Base-by-base conservation (phyloP, 257 asterid genomes). In the Jacaranda mimosifolia region DNA sequence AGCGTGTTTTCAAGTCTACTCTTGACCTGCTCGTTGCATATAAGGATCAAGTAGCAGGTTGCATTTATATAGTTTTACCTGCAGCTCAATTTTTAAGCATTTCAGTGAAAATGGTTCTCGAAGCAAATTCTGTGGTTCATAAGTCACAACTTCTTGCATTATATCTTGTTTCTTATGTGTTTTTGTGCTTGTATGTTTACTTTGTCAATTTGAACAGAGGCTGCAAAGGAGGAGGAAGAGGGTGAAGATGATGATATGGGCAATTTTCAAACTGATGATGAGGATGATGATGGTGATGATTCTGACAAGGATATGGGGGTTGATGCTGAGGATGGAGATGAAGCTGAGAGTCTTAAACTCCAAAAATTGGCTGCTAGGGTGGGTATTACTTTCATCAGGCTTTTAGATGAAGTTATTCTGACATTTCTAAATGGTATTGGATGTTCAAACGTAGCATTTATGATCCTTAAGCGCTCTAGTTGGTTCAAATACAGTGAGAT, bases 31-130 rank as follows among this genome's bases (percentile, higher is more conserved):
- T 96, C 77, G 94, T 93, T 80, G 96, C 99, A 49, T 96, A 96
- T 79, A 96, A 96, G 87, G 96, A 93, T 68, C 99, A 96, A 86
- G 75, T 96, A 74, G 97, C 96, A 89, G 99, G 99, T 93, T 77
- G 35, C 56, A 26, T 52, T 19, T 67, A 65, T 75, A 49, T 63
- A 42, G 32, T 56, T 64, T 85, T 71, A 52, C 46, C 70, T 59
- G 69, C 43, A 13, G 70, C 62, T 77, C 9, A 6, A 52, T 62
- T 64, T 21, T 69, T 15, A 17, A 19, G 76, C 70, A 45, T 67
- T 64, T 80, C 9, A 7, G 15, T 3, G 63, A 21, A 59, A 69
- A n/a, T 72, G 26, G 19, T 46, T 13, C 9, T 70, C 38, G 13
- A 14, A 39, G n/a, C 52, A 18, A 46, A 14, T 59, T 66, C 45